These are phyloP conservation scores for Globisporangium uncinulatum DNA, from an alignment of 352 stramenopile genomes.

Conservation along the genomic window DNA sequence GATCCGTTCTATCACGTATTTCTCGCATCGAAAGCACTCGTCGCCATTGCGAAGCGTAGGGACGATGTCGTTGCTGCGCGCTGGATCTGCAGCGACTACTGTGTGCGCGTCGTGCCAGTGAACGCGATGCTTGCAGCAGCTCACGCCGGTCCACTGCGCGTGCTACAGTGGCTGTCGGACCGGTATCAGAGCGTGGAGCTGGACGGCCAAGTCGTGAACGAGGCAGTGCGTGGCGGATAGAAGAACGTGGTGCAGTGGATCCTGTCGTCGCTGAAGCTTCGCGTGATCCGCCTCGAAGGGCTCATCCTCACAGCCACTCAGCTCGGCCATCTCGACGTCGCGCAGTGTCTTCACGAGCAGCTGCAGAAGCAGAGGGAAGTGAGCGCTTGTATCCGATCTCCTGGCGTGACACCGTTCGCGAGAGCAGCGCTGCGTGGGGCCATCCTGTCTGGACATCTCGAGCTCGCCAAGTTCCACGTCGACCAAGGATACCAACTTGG, in stretches of 20 bases:
- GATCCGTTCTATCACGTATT: conserved; percentile 5
- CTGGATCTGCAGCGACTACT: background rate
- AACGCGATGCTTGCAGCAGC: background rate
- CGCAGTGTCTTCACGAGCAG: too few species aligned
- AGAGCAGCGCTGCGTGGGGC: too few species aligned
- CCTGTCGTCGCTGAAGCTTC: too few species aligned
- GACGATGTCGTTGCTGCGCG: background rate
- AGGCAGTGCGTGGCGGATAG: background rate
- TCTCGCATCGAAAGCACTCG: background rate
- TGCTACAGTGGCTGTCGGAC: background rate
- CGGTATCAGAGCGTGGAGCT: background rate
- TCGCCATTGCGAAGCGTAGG: too few species aligned
- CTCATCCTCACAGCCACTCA: too few species aligned
- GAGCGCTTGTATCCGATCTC: too few species aligned
- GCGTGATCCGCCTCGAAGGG: background rate
- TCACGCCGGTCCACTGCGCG: background rate
- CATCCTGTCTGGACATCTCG: too few species aligned
- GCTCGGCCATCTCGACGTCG: background rate
- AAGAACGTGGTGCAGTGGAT: background rate
- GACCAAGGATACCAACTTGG: background rate
- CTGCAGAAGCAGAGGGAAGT: too few species aligned
- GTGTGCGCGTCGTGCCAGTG: background rate
- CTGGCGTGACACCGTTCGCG: too few species aligned
- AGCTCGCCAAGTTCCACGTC: background rate
- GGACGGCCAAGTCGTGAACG: background rate